These are phyloP conservation scores for Cordyceps pruinosa DNA, from an alignment of 2,329 filamentous ascomycete species.

Conservation along the genomic window DNA sequence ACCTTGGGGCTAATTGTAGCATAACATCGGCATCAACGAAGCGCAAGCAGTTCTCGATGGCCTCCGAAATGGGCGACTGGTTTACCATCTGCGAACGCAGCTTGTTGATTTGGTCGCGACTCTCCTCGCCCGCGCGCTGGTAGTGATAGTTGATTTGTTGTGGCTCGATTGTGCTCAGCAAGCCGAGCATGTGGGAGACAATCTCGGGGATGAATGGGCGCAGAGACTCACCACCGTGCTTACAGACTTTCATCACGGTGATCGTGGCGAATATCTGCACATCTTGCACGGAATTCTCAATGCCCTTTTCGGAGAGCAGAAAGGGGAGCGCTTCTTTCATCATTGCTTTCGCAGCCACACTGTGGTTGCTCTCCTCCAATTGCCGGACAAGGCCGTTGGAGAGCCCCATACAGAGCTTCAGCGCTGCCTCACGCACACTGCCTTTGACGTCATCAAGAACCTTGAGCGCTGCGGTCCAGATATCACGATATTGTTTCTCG, in stretches of 20 bases:
- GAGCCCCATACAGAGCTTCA: constrained; percentile 74
- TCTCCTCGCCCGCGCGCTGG: constrained; percentile 80
- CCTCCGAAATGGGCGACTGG: constrained; percentile 83
- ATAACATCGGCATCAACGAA: constrained; percentile 75
- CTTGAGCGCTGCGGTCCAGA: constrained; percentile 81
- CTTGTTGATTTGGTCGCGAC: constrained; percentile 84
- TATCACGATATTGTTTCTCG: constrained; percentile 73
- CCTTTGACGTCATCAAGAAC: constrained; percentile 95
- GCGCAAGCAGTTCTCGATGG: constrained; percentile 82
- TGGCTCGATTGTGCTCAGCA: constrained; percentile 83
- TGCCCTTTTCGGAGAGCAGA: constrained; percentile 76
- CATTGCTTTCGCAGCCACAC: constrained; percentile 68
- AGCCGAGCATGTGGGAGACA: constrained; percentile 69
- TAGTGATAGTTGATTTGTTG: constrained; percentile 89
- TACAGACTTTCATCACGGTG: constrained; percentile 82
- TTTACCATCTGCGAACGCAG: constrained; percentile 75
- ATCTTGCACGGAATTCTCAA: constrained; percentile 83
- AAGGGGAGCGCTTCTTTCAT: constrained; percentile 85
- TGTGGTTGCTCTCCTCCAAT: constrained; percentile 68
- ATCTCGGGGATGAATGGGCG: constrained; percentile 76
- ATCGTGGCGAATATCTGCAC: constrained; percentile 77
- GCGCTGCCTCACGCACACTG: constrained; percentile 73
- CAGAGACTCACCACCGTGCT: constrained; percentile 74
- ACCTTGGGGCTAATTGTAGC: constrained; percentile 59
- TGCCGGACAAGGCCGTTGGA: constrained; percentile 81